Evolutionary conservation across 768 basidiomycete genomes (phyloP), one percentile per base, ranked within the genome.

Genomic region (Phylloporus arenicola): DNA sequence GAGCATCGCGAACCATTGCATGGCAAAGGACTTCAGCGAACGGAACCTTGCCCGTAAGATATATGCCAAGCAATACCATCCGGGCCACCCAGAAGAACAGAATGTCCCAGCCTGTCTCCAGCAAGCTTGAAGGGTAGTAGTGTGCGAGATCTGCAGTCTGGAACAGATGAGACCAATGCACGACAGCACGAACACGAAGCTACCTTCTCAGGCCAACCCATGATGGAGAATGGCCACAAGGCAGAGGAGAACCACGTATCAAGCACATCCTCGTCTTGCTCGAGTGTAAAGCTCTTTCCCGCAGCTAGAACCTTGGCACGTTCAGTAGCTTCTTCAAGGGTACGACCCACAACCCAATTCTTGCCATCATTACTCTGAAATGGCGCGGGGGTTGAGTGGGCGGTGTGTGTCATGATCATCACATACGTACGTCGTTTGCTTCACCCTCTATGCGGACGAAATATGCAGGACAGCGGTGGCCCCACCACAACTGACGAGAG

Each of bases 41-140:
- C 1, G 96, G 96, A 75, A 99, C 80, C 61, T 88, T 69, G 24
- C 80, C 93, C 0, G 96, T 99, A 41, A 97, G 81, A 50, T 86
- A 79, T 59, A 92, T 72, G 38, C 96, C 95, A 31, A 98, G 82
- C 62, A 99, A 72, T 43, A 89, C 95, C 95, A 98, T 99, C 38
- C 96, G 87, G 14, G 96, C 94, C 7, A 98, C 95, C 96, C 96
- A 99, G 81, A 98, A 98, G 79, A 94, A 94, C n/a, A 99, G 70
- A 61, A 98, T 98, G 56, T 98, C 96, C 95, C 96, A 98, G 41
- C 96, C 96, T 0, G 96, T 99, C 72, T 98, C 96, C 27, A 98
- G 81, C 39, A 98, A 59, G n/a, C 84, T 80, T 2, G 90, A 72
- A 0, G 96, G 96, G 68, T 94, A 99, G 74, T 90, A 98, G 27